phyloP scores from a whole-genome alignment of 2,329 filamentous ascomycete genomes.

The Phaeosphaeriaceae sp. region DNA sequence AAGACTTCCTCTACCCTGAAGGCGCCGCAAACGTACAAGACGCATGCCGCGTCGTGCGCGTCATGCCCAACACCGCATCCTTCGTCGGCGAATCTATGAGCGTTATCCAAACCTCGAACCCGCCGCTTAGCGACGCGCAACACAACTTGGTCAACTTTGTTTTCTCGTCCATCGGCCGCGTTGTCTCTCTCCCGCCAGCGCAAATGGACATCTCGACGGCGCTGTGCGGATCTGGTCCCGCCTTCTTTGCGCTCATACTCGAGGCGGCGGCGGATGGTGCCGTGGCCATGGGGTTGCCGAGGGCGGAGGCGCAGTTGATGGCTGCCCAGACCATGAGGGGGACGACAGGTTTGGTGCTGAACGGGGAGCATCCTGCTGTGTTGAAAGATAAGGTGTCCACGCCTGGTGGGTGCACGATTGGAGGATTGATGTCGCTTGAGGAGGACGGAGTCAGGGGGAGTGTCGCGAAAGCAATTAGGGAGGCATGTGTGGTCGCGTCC shows the following conservation, averaged over 20 bases:
- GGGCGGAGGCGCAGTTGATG: conserved; percentile 76
- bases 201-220: conserved; percentile 78
- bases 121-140: conserved; percentile 63
- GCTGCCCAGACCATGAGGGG: conserved; percentile 81
- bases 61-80: conserved; percentile 85
- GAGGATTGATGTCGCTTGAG: conserved; percentile 75
- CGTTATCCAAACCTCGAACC: conserved; percentile 70
- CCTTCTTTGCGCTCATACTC: conserved; percentile 77
- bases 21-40: conserved; percentile 52
- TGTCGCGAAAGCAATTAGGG: conserved; percentile 71
- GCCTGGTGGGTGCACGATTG: conserved; percentile 79
- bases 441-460: conserved; percentile 73
- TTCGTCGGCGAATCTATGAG: conserved; percentile 82
- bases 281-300: conserved; percentile 78
- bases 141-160: conserved; percentile 74
- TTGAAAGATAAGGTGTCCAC: conserved; percentile 79
- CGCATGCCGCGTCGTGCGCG: conserved; percentile 72
- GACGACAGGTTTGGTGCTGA: conserved; percentile 71
- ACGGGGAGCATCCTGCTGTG: conserved; percentile 76
- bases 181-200: conserved; percentile 69
- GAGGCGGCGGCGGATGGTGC: conserved; percentile 79
- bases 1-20: conserved; percentile 65
- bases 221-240: conserved; percentile 76
- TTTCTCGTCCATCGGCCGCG: conserved; percentile 75
- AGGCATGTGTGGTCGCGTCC: conserved; percentile 73